A percentile compares a stretch with the other conserved stretches of the same genome.
These are phyloP conservation scores for Arabidopsis thaliana DNA, from an alignment of 345 rosid genomes.

Conservation along the genomic window TAIR10.1 NC_003070.9:244501-245000, in stretches of 20 bases:
- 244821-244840: conserved; percentile 34
- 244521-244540: conserved; percentile 76
- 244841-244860: conserved; percentile 41
- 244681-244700: conserved; percentile 10
- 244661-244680: neutral
- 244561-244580: conserved; percentile 66
- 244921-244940: neutral
- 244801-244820: conserved; percentile 32
- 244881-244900: conserved; percentile 18
- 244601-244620: conserved; percentile 45
- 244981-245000: neutral
- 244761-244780: conserved; percentile 40
- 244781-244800: conserved; percentile 44
- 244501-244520: conserved; percentile 59
- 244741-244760: neutral
- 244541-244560: conserved; percentile 57
- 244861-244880: conserved; percentile 41
- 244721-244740: conserved; percentile 4
- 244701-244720: neutral
- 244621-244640: conserved; percentile 53
- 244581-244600: conserved; percentile 56
- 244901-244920: neutral
- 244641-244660: conserved; percentile 8
- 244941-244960: conserved; percentile 5
- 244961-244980: neutral